A percentile compares a stretch with the other conserved stretches of the same genome.
phyloP scores from a whole-genome alignment of 768 basidiomycete species.

The Brasilioporus rufonigricans region DNA sequence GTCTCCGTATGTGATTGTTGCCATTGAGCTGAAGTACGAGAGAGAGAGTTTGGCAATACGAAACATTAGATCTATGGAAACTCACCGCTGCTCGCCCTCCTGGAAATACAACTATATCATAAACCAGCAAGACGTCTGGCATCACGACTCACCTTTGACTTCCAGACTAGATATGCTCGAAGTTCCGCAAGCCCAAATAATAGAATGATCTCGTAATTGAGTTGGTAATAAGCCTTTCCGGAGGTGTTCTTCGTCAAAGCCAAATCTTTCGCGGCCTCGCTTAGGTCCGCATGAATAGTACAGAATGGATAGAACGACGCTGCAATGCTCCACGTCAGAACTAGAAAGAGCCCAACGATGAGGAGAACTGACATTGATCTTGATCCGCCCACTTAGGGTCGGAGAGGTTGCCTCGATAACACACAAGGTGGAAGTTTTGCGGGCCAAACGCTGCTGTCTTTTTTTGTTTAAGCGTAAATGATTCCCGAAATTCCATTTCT shows the following conservation, averaged over 20 bases:
- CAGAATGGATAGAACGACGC: constrained; percentile 9
- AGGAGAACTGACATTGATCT: background rate
- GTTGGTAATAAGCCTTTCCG: constrained; percentile 5
- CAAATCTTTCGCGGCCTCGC: too few relatives aligned
- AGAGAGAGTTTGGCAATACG: too few relatives aligned
- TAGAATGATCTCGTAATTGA: constrained; percentile 12
- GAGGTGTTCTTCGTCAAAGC: background rate
- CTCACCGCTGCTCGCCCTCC: constrained; percentile 6
- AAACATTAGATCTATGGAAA: background rate
- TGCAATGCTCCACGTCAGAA: background rate
- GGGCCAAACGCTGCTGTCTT: background rate
- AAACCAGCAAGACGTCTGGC: too few relatives aligned
- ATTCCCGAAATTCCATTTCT: too few relatives aligned
- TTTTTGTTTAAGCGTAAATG: background rate
- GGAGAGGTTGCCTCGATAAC: too few relatives aligned
- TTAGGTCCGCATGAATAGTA: too few relatives aligned
- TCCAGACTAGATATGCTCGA: constrained; percentile 7
- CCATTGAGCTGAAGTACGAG: too few relatives aligned
- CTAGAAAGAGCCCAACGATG: background rate
- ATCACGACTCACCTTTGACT: constrained; percentile 3
- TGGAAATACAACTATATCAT: background rate
- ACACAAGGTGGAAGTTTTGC: background rate
- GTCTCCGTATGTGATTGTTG: too few relatives aligned
- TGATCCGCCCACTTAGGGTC: background rate
- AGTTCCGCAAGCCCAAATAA: constrained; percentile 9